Percentiles rank a stretch among this genome's conserved stretches.
phyloP scores from a whole-genome alignment of 2,329 filamentous ascomycete species.

The Achaetomium macrosporum region DNA sequence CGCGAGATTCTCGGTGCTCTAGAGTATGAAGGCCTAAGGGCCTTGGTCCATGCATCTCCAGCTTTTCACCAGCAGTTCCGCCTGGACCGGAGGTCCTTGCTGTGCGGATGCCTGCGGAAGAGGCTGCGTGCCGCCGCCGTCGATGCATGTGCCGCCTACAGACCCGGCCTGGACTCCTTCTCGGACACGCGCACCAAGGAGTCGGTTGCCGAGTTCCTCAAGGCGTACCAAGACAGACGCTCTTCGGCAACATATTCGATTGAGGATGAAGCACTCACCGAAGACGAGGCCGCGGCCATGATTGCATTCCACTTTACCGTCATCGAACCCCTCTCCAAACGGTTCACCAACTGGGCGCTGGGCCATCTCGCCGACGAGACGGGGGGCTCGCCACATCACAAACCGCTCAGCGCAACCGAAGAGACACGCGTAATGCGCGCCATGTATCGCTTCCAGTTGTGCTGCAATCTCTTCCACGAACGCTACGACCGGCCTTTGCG shows the following conservation, averaged over 20 bases:
- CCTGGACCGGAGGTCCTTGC: background rate
- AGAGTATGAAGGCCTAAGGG: background rate
- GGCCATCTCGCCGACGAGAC: background rate
- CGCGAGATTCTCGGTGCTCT: background rate
- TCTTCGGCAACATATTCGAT: background rate
- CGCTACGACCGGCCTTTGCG: background rate
- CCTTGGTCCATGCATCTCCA: slow-evolving; percentile 1
- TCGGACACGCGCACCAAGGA: background rate
- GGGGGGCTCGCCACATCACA: no score
- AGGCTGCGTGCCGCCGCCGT: background rate
- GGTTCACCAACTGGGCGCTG: background rate
- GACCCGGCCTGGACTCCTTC: background rate
- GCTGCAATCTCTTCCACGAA: slow-evolving; percentile 9
- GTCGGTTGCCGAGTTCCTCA: background rate
- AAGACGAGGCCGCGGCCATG: background rate
- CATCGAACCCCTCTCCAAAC: background rate
- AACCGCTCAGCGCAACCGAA: background rate
- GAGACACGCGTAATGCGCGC: slow-evolving; percentile 11
- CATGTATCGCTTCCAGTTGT: slow-evolving; percentile 18
- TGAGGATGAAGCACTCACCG: background rate
- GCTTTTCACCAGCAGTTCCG: slow-evolving; percentile 1
- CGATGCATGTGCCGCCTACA: background rate
- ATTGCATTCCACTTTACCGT: background rate
- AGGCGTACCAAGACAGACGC: background rate
- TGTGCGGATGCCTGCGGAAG: background rate